Percentiles rank a stretch among this genome's conserved stretches.
Evolutionary conservation across 495 filamentous ascomycete species (phyloP).

Genomic region (Trichoderma parareesei): DNA sequence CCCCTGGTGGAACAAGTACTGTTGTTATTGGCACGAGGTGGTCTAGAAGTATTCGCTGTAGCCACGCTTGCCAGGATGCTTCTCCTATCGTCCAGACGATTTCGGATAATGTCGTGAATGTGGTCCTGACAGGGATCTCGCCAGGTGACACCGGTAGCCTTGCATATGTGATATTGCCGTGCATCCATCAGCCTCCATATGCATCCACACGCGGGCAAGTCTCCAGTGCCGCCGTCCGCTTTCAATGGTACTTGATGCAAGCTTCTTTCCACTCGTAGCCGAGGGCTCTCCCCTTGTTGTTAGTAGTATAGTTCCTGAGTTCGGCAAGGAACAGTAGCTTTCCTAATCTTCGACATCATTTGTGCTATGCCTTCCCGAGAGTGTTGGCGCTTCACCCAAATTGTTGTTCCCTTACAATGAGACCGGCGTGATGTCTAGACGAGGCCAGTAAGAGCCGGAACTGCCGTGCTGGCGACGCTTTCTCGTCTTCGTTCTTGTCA

Average conservation of each 20-base stretch:
- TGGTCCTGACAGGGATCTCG: slow-evolving; percentile 1
- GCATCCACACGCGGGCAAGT: background rate
- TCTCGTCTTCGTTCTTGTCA: background rate
- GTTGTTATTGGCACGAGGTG: background rate
- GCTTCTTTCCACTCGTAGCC: background rate
- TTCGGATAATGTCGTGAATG: slow-evolving; percentile 6
- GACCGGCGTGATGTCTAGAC: background rate
- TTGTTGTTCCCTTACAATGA: background rate
- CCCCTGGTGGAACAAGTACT: too few species aligned
- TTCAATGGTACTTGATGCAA: background rate
- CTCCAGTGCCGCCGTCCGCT: background rate
- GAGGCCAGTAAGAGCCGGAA: background rate
- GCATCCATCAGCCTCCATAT: background rate
- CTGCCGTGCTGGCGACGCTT: background rate
- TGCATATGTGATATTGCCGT: slow-evolving; percentile 10
- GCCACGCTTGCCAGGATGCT: background rate
- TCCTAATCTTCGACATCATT: background rate
- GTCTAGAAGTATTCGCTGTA: background rate
- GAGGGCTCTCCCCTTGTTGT: background rate
- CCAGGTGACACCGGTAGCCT: slow-evolving; percentile 4
- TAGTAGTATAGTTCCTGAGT: too few species aligned
- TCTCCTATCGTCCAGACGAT: background rate
- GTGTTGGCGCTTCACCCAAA: slow-evolving; percentile 3
- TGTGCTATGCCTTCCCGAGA: background rate
- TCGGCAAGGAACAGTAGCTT: background rate